These are phyloP conservation scores for Penicillium ucsense DNA, from an alignment of 495 filamentous ascomycete species.

Conservation along the genomic window DNA sequence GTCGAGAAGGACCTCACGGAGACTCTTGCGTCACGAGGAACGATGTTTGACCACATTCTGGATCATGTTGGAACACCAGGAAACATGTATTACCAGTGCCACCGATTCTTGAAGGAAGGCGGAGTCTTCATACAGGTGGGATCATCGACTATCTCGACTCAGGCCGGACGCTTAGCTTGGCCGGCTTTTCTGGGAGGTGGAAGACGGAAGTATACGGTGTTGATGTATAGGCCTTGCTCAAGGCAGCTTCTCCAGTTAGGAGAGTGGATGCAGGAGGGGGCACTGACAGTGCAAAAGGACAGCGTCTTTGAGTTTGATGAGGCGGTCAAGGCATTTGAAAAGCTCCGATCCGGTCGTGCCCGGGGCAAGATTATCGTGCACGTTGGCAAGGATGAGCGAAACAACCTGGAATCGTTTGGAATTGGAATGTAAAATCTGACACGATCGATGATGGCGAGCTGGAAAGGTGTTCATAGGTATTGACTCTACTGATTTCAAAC, in stretches of 20 bases:
- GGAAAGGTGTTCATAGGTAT: no score
- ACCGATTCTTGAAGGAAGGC: constrained; percentile 43
- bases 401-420: constrained; percentile 1
- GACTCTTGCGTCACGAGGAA: constrained; percentile 37
- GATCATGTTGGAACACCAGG: constrained; percentile 50
- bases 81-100: constrained; percentile 44
- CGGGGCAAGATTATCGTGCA: constrained; percentile 64
- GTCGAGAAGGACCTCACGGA: constrained; percentile 35
- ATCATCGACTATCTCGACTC: constrained; percentile 17
- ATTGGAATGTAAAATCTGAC: background rate
- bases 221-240: constrained; percentile 27
- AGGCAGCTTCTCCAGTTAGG: constrained; percentile 47
- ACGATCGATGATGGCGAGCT: no score
- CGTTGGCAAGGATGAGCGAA: constrained; percentile 26
- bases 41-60: constrained; percentile 45
- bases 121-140: constrained; percentile 53
- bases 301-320: constrained; percentile 52
- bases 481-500: no score
- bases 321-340: constrained; percentile 52
- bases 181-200: constrained; percentile 58
- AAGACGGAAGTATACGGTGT: constrained; percentile 41
- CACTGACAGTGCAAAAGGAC: constrained; percentile 52
- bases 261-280: constrained; percentile 51
- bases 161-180: constrained; percentile 22
- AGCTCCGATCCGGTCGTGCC: constrained; percentile 48